Evolutionary conservation across 225 moss, liverwort and hornwort species (phyloP).

Genomic region (Asterella californica): DNA sequence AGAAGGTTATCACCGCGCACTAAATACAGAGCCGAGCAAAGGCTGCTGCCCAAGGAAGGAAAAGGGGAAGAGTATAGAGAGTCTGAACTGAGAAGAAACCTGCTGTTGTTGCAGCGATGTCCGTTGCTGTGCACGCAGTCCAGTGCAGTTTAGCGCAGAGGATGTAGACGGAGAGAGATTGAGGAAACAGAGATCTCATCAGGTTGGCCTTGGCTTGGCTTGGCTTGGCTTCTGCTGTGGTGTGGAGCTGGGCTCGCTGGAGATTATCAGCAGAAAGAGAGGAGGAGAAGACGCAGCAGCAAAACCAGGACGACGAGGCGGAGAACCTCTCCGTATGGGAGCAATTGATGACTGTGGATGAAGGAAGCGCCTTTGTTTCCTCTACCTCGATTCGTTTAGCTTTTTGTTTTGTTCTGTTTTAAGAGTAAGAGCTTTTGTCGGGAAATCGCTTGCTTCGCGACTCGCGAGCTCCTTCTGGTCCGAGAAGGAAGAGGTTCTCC

Average conservation of each 20-base stretch:
- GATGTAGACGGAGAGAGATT: no score
- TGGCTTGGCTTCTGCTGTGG: background rate
- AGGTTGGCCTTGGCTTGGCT: background rate
- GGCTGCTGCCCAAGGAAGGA: background rate
- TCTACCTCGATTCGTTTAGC: background rate
- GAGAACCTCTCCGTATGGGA: background rate
- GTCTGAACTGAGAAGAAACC: background rate
- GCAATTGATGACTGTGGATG: background rate
- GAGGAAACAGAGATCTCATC: background rate
- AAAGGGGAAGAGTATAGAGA: background rate
- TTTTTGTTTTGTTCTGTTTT: conserved; percentile 2
- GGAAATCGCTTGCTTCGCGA: background rate
- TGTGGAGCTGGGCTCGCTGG: background rate
- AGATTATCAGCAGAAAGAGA: background rate
- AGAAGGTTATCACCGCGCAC: background rate
- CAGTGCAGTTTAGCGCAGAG: background rate
- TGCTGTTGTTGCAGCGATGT: background rate
- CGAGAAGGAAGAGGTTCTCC: background rate
- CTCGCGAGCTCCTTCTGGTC: background rate
- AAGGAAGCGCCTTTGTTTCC: background rate
- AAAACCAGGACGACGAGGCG: background rate
- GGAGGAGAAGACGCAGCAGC: background rate
- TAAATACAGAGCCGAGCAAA: background rate
- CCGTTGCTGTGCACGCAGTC: background rate
- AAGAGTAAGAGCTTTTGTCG: conserved; percentile 9